Percentiles rank a stretch among this genome's conserved stretches.
Evolutionary conservation across 1,284 basidiomycete species (phyloP).

Genomic region (Pseudozyma pruni): DNA sequence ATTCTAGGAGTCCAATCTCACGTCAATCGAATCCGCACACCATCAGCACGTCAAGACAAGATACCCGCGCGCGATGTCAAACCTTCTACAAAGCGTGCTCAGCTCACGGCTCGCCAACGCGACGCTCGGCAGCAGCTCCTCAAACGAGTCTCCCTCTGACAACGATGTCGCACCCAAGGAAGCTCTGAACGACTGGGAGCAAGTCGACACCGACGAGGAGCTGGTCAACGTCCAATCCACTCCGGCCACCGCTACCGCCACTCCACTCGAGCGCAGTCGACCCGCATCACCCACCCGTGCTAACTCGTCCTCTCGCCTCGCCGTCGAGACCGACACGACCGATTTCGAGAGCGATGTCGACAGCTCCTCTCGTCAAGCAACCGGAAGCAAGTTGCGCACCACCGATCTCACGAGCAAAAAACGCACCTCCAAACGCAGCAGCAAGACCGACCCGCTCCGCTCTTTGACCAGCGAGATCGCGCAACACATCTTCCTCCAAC

Average conservation of each 20-base stretch:
- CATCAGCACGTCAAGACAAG: too few species aligned
- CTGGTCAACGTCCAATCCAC: conserved; percentile 41
- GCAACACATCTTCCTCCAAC: conserved; percentile 63
- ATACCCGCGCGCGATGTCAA: conserved; percentile 41
- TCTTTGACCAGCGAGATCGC: conserved; percentile 54
- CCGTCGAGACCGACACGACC: conserved; percentile 41
- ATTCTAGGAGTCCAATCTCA: too few species aligned
- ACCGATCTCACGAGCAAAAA: conserved; percentile 5
- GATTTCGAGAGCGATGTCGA: conserved; percentile 39
- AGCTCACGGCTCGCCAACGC: conserved; percentile 53
- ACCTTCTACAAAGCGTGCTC: conserved; percentile 54
- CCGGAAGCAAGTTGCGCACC: conserved; percentile 23
- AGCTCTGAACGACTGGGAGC: conserved; percentile 54
- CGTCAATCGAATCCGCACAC: too few species aligned
- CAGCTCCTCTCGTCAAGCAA: conserved; percentile 7
- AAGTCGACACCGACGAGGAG: conserved; percentile 53
- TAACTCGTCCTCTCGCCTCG: conserved; percentile 32
- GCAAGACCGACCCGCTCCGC: conserved; percentile 57
- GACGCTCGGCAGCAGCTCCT: conserved; percentile 25
- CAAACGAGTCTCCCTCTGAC: conserved; percentile 11
- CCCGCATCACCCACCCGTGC: conserved; percentile 39
- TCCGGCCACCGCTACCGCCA: conserved; percentile 42
- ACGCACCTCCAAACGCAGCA: conserved; percentile 20
- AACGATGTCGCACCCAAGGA: conserved; percentile 12
- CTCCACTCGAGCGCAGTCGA: conserved; percentile 42